Percentiles rank a stretch among this genome's conserved stretches.
Conservation (phyloP, 768 basidiomycete species). For the Termitomyces sp. region DNA sequence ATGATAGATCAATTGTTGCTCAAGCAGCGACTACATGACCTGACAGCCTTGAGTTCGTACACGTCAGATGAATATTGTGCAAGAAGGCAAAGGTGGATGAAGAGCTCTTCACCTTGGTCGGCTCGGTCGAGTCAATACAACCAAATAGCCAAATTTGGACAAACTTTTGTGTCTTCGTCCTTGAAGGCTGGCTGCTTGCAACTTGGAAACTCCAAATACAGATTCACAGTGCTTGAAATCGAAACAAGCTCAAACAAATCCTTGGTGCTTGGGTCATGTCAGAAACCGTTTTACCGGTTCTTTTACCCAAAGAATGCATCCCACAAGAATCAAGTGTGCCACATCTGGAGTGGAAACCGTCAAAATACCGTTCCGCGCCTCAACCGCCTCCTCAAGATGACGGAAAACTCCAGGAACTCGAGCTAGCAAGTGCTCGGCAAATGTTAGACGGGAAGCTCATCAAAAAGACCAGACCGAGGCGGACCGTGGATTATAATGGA, state of each 20-base stretch:
- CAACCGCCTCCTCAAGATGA: slow-evolving; percentile 78
- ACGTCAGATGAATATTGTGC: not conserved
- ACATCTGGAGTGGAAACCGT: slow-evolving; percentile 72
- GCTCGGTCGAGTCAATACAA: not conserved
- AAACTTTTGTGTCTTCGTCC: too few species aligned
- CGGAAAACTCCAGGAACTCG: slow-evolving; percentile 67
- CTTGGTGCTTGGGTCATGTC: not conserved
- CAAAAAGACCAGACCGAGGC: slow-evolving; percentile 87
- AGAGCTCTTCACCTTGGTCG: too few species aligned
- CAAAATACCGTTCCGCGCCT: slow-evolving; percentile 62
- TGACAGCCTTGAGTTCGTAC: not conserved
- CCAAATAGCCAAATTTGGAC: not conserved
- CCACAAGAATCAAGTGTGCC: slow-evolving; percentile 28
- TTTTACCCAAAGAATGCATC: slow-evolving; percentile 43
- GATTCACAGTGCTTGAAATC: not conserved
- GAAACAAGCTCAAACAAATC: not conserved
- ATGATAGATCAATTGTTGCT: not conserved
- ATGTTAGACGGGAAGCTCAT: slow-evolving; percentile 74
- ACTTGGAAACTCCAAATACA: not conserved
- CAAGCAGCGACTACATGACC: not conserved
- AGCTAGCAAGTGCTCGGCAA: slow-evolving; percentile 68
- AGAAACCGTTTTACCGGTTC: slow-evolving; percentile 36
- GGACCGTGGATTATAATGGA: slow-evolving; percentile 95
- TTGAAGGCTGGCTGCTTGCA: not conserved
- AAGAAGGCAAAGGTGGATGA: too few species aligned